These are phyloP conservation scores for Bryoglossum gracile DNA, from an alignment of 495 filamentous ascomycete species.

Conservation along the genomic window DNA sequence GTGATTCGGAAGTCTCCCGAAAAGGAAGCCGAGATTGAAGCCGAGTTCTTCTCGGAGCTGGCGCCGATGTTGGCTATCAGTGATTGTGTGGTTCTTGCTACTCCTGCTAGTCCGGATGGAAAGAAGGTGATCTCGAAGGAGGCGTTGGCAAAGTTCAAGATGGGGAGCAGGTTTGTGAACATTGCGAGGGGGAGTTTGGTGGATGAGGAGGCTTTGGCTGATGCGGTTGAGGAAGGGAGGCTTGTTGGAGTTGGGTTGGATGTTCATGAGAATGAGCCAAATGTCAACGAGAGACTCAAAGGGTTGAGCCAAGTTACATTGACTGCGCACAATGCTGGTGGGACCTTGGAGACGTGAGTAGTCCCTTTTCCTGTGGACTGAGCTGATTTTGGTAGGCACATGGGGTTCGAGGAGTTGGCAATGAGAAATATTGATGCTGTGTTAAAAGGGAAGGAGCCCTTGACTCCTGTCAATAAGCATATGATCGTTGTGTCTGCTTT, in stretches of 20 bases:
- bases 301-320: slow-evolving; percentile 45
- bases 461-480: slow-evolving; percentile 61
- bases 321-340: slow-evolving; percentile 65
- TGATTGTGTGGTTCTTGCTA: slow-evolving; percentile 64
- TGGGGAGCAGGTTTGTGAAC: slow-evolving; percentile 58
- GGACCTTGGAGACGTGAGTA: slow-evolving; percentile 52
- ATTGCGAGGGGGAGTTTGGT: slow-evolving; percentile 65
- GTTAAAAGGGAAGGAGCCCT: slow-evolving; percentile 41
- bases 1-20: slow-evolving; percentile 44
- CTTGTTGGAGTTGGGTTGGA: slow-evolving; percentile 56
- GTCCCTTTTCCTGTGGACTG: background rate
- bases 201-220: slow-evolving; percentile 60
- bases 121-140: slow-evolving; percentile 45
- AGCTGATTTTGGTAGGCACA: slow-evolving; percentile 30
- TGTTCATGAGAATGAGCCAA: slow-evolving; percentile 54
- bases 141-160: slow-evolving; percentile 45
- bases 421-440: slow-evolving; percentile 67
- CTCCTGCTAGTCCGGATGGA: slow-evolving; percentile 51
- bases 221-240: slow-evolving; percentile 49
- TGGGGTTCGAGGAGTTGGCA: slow-evolving; percentile 63
- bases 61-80: slow-evolving; percentile 44
- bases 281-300: slow-evolving; percentile 11
- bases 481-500: slow-evolving; percentile 27
- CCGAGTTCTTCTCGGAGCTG: slow-evolving; percentile 44
- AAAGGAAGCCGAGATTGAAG: slow-evolving; percentile 38